A percentile compares a stretch with the other conserved stretches of the same genome.
Evolutionary conservation across 306 rosid genomes (phyloP).

Genomic region (Hippophae rhamnoides): DNA sequence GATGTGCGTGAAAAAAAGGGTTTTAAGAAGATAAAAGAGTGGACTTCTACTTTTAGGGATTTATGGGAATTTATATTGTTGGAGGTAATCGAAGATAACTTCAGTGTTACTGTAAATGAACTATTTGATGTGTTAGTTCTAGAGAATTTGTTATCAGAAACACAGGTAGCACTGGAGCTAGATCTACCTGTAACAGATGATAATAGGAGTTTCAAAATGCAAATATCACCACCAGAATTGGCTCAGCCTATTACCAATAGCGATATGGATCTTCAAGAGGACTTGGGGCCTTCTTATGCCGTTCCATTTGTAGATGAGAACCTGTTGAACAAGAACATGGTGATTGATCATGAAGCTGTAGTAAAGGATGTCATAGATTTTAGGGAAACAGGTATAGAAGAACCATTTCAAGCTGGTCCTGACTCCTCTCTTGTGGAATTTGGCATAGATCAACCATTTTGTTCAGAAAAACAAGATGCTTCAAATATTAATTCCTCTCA

Average conservation of each 20-base stretch:
- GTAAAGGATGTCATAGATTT: neutral
- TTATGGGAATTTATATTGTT: constrained; percentile 46
- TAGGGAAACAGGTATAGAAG: constrained; percentile 2
- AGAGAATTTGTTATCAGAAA: constrained; percentile 16
- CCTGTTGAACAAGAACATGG: neutral
- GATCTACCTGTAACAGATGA: constrained; percentile 13
- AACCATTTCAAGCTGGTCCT: constrained; percentile 2
- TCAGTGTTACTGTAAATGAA: constrained; percentile 26
- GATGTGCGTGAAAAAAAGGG: constrained; percentile 39
- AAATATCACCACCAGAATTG: too few species aligned
- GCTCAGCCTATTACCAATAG: too few species aligned
- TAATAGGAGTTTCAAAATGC: neutral
- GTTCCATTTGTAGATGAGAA: neutral
- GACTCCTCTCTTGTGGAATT: neutral
- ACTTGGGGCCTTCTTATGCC: neutral
- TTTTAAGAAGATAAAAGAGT: constrained; percentile 40
- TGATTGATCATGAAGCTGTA: constrained; percentile 9
- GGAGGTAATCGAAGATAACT: constrained; percentile 44
- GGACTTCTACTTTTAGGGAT: constrained; percentile 45
- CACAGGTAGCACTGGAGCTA: constrained; percentile 13
- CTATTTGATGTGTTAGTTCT: constrained; percentile 26
- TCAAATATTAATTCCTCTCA: constrained; percentile 5
- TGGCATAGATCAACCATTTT: constrained; percentile 11
- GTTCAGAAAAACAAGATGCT: constrained; percentile 9
- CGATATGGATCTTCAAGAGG: neutral